phyloP scores from a whole-genome alignment of 2,329 filamentous ascomycete species.

The Calonectria leucothoes region DNA sequence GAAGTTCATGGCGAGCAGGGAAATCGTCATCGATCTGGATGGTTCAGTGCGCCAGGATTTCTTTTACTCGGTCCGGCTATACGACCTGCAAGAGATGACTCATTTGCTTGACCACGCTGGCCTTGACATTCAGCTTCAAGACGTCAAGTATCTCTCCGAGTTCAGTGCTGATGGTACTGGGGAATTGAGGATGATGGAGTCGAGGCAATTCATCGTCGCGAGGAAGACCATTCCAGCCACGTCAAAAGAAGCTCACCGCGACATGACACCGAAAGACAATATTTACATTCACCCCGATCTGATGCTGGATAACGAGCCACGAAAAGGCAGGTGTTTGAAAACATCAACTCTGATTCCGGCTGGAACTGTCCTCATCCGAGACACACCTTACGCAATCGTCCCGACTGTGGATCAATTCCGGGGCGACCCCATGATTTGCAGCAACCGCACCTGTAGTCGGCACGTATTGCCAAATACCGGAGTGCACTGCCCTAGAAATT shows the following conservation, averaged over 20 bases:
- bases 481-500: background rate
- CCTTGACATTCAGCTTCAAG: background rate
- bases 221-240: background rate
- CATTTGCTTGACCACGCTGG: background rate
- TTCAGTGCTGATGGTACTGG: background rate
- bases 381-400: background rate
- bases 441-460: background rate
- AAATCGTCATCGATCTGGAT: constrained; percentile 1
- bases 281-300: background rate
- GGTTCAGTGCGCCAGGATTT: background rate
- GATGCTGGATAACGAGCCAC: background rate
- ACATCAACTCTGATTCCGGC: background rate
- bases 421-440: background rate
- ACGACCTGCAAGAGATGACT: background rate
- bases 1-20: background rate
- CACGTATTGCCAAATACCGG: background rate
- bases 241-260: background rate
- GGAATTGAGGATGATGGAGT: background rate
- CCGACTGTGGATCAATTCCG: background rate
- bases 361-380: background rate
- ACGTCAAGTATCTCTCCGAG: background rate
- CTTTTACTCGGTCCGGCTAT: background rate
- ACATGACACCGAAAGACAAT: background rate
- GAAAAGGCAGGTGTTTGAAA: background rate
- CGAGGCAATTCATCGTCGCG: background rate